phyloP scores from a whole-genome alignment of 2,329 filamentous ascomycete genomes.

The Nannizziopsis arthrosporioides region DNA sequence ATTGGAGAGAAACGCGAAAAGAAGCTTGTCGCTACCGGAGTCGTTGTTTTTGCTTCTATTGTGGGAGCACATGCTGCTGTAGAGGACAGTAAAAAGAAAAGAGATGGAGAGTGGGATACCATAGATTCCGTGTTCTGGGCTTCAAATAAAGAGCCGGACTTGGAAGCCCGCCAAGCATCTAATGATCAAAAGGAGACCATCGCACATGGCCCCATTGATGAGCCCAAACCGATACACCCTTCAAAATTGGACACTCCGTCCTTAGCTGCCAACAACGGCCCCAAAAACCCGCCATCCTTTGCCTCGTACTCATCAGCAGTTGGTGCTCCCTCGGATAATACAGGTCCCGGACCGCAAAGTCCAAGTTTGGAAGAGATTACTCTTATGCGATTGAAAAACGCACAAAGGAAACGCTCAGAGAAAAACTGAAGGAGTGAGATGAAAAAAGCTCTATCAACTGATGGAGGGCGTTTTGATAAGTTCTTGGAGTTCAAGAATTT shows the following conservation, averaged over 20 bases:
- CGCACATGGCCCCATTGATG: conserved; percentile 8
- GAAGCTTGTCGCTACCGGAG: conserved; percentile 41
- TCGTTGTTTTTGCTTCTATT: conserved; percentile 47
- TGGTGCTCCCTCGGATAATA: conserved; percentile 20
- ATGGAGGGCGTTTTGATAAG: too few species aligned
- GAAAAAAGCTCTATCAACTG: too few species aligned
- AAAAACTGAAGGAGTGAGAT: conserved; percentile 42
- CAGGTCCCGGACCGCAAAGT: conserved; percentile 20
- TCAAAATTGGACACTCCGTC: conserved; percentile 23
- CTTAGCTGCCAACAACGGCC: conserved; percentile 13
- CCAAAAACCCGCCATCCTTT: conserved; percentile 32
- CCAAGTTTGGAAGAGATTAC: conserved; percentile 39
- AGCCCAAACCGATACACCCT: conserved; percentile 21
- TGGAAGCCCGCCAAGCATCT: conserved; percentile 19
- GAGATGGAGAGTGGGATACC: conserved; percentile 35
- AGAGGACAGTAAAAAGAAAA: conserved; percentile 36
- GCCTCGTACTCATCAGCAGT: conserved; percentile 30
- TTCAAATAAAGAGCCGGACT: conserved; percentile 40
- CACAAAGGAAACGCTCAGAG: conserved; percentile 43
- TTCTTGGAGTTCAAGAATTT: too few species aligned
- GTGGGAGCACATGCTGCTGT: conserved; percentile 48
- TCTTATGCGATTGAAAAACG: conserved; percentile 46
- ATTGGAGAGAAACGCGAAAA: conserved; percentile 41
- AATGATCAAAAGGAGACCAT: neutral
- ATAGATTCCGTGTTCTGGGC: conserved; percentile 48